Conservation (phyloP, 2,329 filamentous ascomycete genomes). For the Sclerotinia borealis region DNA sequence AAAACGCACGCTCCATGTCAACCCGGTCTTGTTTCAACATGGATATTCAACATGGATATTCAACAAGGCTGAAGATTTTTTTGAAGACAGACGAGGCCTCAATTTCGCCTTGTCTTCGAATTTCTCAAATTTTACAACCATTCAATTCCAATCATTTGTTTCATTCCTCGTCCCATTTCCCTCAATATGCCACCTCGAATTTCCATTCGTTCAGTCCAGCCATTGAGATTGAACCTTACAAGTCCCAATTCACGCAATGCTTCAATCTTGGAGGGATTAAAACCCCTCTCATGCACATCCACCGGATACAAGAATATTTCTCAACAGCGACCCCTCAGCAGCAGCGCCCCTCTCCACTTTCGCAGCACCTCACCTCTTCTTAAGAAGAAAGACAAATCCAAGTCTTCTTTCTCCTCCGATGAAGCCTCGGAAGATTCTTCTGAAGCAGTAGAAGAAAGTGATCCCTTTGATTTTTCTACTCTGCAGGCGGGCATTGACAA, state of each 20-base stretch:
- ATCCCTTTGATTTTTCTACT: conserved; percentile 55
- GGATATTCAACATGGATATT: background rate
- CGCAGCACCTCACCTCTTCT: conserved; percentile 14
- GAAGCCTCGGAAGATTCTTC: conserved; percentile 8
- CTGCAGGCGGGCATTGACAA: conserved; percentile 51
- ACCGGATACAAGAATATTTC: background rate
- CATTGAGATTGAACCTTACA: background rate
- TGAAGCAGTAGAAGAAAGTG: conserved; percentile 28
- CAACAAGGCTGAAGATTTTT: conserved; percentile 12
- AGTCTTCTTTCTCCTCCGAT: conserved; percentile 6
- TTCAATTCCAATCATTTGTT: background rate
- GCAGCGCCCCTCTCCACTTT: conserved; percentile 12
- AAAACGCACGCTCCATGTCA: background rate
- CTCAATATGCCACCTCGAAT: background rate
- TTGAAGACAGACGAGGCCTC: conserved; percentile 12
- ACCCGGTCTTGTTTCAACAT: too few relatives aligned
- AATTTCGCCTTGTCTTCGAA: conserved; percentile 16
- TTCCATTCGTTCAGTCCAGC: background rate
- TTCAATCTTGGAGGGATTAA: background rate
- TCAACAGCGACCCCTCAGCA: background rate
- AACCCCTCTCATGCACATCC: background rate
- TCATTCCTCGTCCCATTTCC: background rate
- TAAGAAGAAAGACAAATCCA: conserved; percentile 25
- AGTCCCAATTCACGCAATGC: background rate
- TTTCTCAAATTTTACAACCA: conserved; percentile 1